These are phyloP conservation scores for Hirsutella rhossiliensis DNA, from an alignment of 2,329 filamentous ascomycete genomes.

Conservation along the genomic window DNA sequence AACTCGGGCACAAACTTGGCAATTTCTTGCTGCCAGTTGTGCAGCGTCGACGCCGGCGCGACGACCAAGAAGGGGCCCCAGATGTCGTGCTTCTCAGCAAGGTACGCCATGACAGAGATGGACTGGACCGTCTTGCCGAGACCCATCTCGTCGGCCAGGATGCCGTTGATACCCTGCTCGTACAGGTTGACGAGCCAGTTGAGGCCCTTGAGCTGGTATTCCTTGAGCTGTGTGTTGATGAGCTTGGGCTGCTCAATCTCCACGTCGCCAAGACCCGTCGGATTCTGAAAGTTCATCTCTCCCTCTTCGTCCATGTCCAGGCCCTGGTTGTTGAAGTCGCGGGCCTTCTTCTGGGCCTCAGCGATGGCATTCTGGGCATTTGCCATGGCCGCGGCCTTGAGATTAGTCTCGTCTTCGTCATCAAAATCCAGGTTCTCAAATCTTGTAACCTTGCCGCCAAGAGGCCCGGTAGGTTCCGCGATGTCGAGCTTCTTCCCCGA, in stretches of 20 bases:
- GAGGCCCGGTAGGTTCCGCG: constrained; percentile 38
- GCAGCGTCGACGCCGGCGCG: constrained; percentile 85
- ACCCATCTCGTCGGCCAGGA: constrained; percentile 98
- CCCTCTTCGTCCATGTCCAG: constrained; percentile 72
- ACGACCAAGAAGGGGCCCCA: constrained; percentile 98
- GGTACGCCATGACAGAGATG: constrained; percentile 97
- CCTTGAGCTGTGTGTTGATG: constrained; percentile 87
- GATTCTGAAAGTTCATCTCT: constrained; percentile 99
- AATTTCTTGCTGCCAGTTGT: constrained; percentile 99
- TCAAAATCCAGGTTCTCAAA: constrained; percentile 96
- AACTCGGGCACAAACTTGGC: constrained; percentile 86
- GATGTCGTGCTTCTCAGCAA: constrained; percentile 93
- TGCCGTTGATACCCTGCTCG: constrained; percentile 99
- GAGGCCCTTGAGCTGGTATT: constrained; percentile 97
- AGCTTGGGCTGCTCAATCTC: constrained; percentile 91
- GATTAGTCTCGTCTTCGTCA: constrained; percentile 74
- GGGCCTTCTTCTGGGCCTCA: constrained; percentile 84
- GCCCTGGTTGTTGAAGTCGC: constrained; percentile 76
- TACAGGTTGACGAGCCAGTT: constrained; percentile 99
- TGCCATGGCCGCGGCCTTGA: constrained; percentile 77
- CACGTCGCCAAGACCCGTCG: constrained; percentile 84
- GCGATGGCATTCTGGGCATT: constrained; percentile 95
- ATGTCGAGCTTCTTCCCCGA: constrained; percentile 34
- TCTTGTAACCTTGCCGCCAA: constrained; percentile 67
- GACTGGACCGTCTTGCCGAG: constrained; percentile 98